Evolutionary conservation across 2,329 filamentous ascomycete species (phyloP), one percentile per base, ranked within the genome.

Genomic region (Graphium sp.): DNA sequence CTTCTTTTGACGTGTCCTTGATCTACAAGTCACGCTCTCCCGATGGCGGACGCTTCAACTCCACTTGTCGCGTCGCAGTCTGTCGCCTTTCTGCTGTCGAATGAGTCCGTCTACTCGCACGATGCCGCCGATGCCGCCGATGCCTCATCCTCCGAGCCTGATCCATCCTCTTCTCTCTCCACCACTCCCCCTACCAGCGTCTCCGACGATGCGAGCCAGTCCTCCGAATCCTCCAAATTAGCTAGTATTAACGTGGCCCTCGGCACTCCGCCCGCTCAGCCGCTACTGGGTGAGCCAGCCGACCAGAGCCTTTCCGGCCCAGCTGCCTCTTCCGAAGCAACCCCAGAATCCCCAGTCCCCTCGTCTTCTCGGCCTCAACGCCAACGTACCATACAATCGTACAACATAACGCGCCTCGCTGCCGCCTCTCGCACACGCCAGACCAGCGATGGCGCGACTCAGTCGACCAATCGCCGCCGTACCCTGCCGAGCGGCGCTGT

Each of bases 121-220:
- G n/a, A n/a, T n/a, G n/a, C n/a, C 6, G 16, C 25, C 19, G 30
- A 32, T 22, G 18, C 12, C 7, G 24, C 15, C n/a, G 18, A 18
- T 15, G 18, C 25, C 9, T 27, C 25, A 10, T 27, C 16, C 6
- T 19, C 25, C 12, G 8, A n/a, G 10, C 20, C 25, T 20, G 27
- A 21, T 26, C 20, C 25, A 22, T 26, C 30, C 15, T 32, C 30
- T 8, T 19, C 30, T 13, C 9, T 14, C 18, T 29, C 27, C 24
- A 28, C 30, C 13, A 32, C 30, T 7, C 30, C 30, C 14, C 30
- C 30, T 15, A 79, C 74, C 27, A 78, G 69, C 39, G 55, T 74
- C 38, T 66, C 64, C 42, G 74, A 78, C 46, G 61, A 56, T 40
- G 60, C 57, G 34, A 76, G 71, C 50, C 53, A 72, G 32, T 56